phyloP scores from a whole-genome alignment of 768 basidiomycete species.

The Glaciozyma martinii region DNA sequence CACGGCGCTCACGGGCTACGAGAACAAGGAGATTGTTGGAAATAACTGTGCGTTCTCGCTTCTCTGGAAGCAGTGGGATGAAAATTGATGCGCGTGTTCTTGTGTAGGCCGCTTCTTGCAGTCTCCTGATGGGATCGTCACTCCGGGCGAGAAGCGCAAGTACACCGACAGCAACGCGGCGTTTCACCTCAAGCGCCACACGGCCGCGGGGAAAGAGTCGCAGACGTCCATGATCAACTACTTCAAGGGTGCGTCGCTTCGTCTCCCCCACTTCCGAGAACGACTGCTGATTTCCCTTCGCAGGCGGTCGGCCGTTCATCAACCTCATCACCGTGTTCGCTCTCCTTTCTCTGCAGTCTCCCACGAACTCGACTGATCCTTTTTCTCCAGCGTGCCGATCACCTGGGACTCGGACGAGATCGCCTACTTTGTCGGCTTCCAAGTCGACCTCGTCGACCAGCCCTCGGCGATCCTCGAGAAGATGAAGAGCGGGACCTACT shows the following conservation, averaged over 20 bases:
- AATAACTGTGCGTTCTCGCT: conserved; percentile 57
- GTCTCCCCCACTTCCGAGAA: too few relatives aligned
- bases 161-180: conserved; percentile 60
- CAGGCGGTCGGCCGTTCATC: conserved; percentile 63
- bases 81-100: not conserved
- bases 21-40: conserved; percentile 60
- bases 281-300: too few relatives aligned
- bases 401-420: conserved; percentile 62
- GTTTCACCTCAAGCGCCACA: conserved; percentile 53
- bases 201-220: conserved; percentile 71
- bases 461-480: conserved; percentile 73
- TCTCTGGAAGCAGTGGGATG: not conserved
- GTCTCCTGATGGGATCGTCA: conserved; percentile 53
- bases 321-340: conserved; percentile 62
- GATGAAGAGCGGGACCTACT: conserved; percentile 57
- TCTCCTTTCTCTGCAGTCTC: not conserved
- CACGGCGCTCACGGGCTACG: conserved; percentile 46
- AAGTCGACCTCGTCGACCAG: conserved; percentile 82
- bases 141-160: conserved; percentile 49
- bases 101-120: conserved; percentile 59
- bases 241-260: conserved; percentile 49
- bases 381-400: conserved; percentile 64
- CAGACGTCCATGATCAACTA: conserved; percentile 84
- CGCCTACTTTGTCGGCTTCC: conserved; percentile 86
- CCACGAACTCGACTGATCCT: conserved; percentile 39